Evolutionary conservation across 1,284 basidiomycete genomes (phyloP), one percentile per base, ranked within the genome.

Genomic region (Malassezia obtusa): DNA sequence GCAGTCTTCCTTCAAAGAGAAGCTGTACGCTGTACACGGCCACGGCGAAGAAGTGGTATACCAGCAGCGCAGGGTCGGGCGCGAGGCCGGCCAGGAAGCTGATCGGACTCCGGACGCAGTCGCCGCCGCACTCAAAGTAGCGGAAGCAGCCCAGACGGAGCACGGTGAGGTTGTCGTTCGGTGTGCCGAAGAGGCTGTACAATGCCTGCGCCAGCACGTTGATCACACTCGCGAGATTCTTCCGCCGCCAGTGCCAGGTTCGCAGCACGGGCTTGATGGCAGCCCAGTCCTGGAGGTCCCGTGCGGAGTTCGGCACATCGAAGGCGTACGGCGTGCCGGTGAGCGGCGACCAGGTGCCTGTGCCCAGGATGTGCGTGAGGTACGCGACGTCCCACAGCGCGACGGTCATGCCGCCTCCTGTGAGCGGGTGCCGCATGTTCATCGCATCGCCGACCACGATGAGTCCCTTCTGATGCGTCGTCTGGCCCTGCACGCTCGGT

Each of bases 391-490:
- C 71, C 69, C 69, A 73, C n/a, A 73, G 53, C 10, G 66, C 71
- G 14, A 73, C 71, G 1, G 69, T 63, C 71, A 73, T 73, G 19
- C 71, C 71, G 63, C 77, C 92, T 10, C 94, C 94, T 0, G 92
- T 98, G 11, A 99, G 79, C 0, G 94, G 92, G 76, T 99, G 94
- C 1, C 94, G 85, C 91, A 98, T 98, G 75, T 98, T 99, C 85
- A 90, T 92, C 1, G 92, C 84, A 74, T 98, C 94, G 4, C 94
- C 94, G 36, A 95, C 79, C 52, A 98, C 81, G 59, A 98, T 79
- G 8, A 84, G 84, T 19, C 91, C 90, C 49, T 82, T 78, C 58
- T 83, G 62, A 7, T 69, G 56, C 24, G 65, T 52, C 51, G 31
- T 63, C 63, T 84, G 50, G 11, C 86, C 87, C 73, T 96, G 94